These are phyloP conservation scores for Dactylis glomerata DNA, from an alignment of 176 grass and related monocot species.

Conservation along the genomic window DNA sequence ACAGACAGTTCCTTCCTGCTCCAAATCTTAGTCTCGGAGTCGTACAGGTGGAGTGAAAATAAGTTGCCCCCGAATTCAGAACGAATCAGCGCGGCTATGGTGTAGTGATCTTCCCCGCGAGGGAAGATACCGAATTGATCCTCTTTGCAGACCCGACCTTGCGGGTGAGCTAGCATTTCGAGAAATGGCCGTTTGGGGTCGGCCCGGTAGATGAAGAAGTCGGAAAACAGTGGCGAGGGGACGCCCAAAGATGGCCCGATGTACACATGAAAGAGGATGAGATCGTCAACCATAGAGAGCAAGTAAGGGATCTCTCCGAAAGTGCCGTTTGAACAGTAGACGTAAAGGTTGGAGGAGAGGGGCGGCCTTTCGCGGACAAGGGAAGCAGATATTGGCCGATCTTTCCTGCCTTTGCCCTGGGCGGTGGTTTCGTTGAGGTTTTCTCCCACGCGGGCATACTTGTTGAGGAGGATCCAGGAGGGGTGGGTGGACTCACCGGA, in stretches of 20 bases:
- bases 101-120: neutral
- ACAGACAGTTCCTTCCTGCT: neutral
- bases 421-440: neutral
- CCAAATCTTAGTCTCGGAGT: neutral
- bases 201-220: constrained; percentile 17
- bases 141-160: neutral
- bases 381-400: neutral
- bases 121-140: neutral
- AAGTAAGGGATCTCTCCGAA: neutral
- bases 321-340: neutral
- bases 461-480: neutral
- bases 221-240: neutral
- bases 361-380: neutral
- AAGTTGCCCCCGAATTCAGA: fast-evolving
- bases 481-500: neutral
- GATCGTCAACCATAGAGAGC: neutral
- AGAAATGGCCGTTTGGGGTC: neutral
- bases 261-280: neutral
- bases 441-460: neutral
- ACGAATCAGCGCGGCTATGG: neutral
- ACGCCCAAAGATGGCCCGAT: fast-evolving
- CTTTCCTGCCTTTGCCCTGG: neutral
- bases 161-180: neutral
- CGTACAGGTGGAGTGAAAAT: neutral
- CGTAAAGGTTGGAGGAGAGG: neutral